These are phyloP conservation scores for Cryphonectria radicalis DNA, from an alignment of 2,329 filamentous ascomycete genomes.

Conservation along the genomic window DNA sequence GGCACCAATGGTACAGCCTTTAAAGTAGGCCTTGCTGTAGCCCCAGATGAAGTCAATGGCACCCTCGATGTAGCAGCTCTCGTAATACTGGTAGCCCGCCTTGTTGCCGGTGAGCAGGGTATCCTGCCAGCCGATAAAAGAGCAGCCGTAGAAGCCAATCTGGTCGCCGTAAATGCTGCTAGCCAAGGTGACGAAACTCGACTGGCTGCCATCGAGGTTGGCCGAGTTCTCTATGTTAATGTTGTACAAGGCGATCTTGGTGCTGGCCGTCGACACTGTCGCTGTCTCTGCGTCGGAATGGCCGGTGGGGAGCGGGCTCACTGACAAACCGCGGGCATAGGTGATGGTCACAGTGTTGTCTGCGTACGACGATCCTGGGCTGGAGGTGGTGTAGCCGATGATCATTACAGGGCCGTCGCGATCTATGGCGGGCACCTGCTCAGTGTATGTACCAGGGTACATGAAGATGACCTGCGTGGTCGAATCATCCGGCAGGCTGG, in stretches of 20 bases:
- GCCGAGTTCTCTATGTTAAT: conserved; percentile 48
- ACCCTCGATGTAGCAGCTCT: conserved; percentile 42
- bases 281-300: conserved; percentile 54
- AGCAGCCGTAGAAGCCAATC: conserved; percentile 47
- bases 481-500: conserved; percentile 32
- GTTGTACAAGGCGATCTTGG: conserved; percentile 59
- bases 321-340: conserved; percentile 42
- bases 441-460: conserved; percentile 31
- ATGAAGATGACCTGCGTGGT: conserved; percentile 43
- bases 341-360: conserved; percentile 59
- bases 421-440: conserved; percentile 32
- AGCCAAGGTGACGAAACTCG: conserved; percentile 46
- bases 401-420: conserved; percentile 32
- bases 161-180: conserved; percentile 43
- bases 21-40: conserved; percentile 37
- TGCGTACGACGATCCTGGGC: conserved; percentile 48
- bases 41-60: conserved; percentile 36
- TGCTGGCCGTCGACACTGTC: conserved; percentile 44
- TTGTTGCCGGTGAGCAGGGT: conserved; percentile 45
- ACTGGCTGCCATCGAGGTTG: conserved; percentile 12
- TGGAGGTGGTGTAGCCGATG: conserved; percentile 55
- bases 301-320: conserved; percentile 17
- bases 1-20: conserved; percentile 37
- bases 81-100: conserved; percentile 48
- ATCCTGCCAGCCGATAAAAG: conserved; percentile 49